Base-by-base conservation (phyloP, 345 rosid species). In the Adansonia digitata region DNA sequence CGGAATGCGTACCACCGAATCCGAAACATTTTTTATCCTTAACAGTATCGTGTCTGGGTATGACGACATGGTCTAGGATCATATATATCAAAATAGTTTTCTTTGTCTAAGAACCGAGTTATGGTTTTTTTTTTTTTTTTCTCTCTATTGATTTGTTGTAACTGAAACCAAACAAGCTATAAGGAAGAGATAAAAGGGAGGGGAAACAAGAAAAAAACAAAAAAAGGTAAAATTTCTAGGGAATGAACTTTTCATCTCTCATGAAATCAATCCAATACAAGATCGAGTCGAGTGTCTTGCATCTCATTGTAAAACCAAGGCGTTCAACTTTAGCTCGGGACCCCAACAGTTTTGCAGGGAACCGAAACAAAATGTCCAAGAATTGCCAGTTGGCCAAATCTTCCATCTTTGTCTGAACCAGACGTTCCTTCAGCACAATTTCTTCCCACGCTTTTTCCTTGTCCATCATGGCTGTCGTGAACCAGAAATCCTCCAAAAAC, bases 311-410 rank as follows among this genome's bases (percentile, higher is more conserved):
- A 73, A 91, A 94, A 45, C 98, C 97, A 14, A 88, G 75, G 24
- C 66, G 72, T 69, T 92, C 92, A 14, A 84, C 79, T 82, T 94
- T 94, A 11, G 81, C 90, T 70, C 95, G 69, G 22, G 52, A 85
- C n/a, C 92, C 98, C 52, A 92, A 88, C 80, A 92, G 71, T 80
- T 86, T 92, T 5, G 74, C 79, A 0, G 97, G 97, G 63, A 80
- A 86, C n/a, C 98, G 77, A 72, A 94, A 90, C 85, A 94, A 39
- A 2, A 22, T 46, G 69, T 94, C 98, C 81, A 94, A 5, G 83
- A 94, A 92, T 43, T 60, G 89, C 97, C 97, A 94, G 51, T 86
- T 92, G 0, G 97, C 97, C 83, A 94, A 84, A 77, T 91, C 95
- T 67, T 78, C 92, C 83, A 88, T 80, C 68, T 89, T 77, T 40